Percentiles rank a stretch among this genome's conserved stretches.
Conservation (phyloP, 75 land plant genomes). For the Sequoiadendron giganteum region DNA sequence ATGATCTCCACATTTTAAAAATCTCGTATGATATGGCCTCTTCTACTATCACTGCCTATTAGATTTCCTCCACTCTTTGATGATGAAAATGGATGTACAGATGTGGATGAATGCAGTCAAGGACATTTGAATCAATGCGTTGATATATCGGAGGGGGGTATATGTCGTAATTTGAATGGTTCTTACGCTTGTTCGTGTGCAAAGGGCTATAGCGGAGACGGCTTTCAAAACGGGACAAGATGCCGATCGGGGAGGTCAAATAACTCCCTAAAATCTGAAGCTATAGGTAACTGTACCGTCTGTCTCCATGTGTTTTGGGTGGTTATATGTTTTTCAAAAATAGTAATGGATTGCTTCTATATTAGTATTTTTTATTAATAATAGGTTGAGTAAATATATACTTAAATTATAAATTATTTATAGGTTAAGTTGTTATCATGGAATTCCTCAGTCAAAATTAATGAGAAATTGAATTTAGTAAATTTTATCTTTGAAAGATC, state of each 20-base stretch:
- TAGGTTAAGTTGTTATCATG: no score
- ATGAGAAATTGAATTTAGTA: no score
- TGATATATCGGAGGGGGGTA: background rate
- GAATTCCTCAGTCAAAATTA: no score
- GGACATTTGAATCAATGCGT: background rate
- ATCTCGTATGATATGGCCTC: background rate
- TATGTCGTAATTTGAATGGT: background rate
- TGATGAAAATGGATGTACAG: background rate
- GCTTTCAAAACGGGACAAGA: background rate
- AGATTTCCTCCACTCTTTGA: background rate
- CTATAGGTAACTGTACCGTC: background rate
- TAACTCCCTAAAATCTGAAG: background rate
- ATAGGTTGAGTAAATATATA: no score
- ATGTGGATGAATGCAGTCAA: background rate
- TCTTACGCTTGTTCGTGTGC: background rate
- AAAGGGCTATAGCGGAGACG: background rate
- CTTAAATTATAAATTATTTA: no score
- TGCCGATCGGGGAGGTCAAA: background rate
- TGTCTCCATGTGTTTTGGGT: no score
- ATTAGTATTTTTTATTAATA: no score
- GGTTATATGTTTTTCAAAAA: no score
- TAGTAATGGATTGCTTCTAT: no score
- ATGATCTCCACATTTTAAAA: background rate
- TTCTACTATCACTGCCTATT: background rate
- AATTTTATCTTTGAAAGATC: no score